A percentile compares a stretch with the other conserved stretches of the same genome.
These are phyloP conservation scores for Trametes maxima DNA, from an alignment of 768 basidiomycete species.

Conservation along the genomic window DNA sequence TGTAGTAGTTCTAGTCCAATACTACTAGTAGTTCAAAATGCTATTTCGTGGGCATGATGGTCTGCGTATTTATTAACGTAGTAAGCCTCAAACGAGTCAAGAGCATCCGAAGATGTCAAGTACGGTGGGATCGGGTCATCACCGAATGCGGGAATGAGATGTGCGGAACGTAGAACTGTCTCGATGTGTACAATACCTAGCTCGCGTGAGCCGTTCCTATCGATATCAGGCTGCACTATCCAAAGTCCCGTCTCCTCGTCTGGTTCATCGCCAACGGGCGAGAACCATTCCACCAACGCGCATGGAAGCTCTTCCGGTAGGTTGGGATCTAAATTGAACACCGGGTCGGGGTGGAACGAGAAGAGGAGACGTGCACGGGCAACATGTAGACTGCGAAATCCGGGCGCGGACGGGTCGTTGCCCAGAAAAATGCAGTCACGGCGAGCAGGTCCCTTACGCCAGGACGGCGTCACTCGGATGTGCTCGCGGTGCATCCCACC, in stretches of 20 bases:
- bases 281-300: constrained; percentile 15
- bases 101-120: background rate
- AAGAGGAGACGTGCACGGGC: constrained; percentile 16
- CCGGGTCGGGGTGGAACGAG: constrained; percentile 35
- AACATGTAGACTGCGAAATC: background rate
- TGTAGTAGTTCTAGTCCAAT: too few relatives aligned
- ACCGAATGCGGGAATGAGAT: background rate
- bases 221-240: too few relatives aligned
- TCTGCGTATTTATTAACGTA: constrained; percentile 14
- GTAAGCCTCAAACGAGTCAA: background rate
- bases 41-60: constrained; percentile 6
- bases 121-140: background rate
- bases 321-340: too few relatives aligned
- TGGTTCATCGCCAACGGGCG: background rate
- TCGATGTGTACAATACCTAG: too few relatives aligned
- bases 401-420: background rate
- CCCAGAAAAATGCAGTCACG: background rate
- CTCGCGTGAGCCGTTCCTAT: too few relatives aligned
- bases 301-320: background rate
- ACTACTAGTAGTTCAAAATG: too few relatives aligned
- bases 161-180: background rate
- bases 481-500: constrained; percentile 32
- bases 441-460: constrained; percentile 22
- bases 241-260: too few relatives aligned
- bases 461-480: constrained; percentile 28